phyloP scores from a whole-genome alignment of 352 stramenopile genomes.

The Phytophthora fragariae region DNA sequence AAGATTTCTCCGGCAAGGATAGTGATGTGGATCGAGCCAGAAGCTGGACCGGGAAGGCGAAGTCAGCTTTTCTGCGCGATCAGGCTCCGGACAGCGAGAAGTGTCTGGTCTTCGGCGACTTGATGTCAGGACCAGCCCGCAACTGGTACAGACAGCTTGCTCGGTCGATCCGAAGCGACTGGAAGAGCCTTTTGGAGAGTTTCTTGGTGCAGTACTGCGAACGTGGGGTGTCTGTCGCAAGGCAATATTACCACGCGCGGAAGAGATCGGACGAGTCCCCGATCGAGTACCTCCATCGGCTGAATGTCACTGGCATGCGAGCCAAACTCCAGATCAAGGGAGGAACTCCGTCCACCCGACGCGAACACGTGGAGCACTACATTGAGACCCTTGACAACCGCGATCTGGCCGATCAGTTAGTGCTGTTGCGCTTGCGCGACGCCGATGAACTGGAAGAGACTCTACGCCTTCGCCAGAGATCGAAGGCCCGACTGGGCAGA shows the following conservation, averaged over 20 bases:
- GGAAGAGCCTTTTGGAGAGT: not conserved
- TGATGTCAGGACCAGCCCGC: not conserved
- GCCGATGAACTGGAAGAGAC: not conserved
- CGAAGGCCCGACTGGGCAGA: not conserved
- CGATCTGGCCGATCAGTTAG: not conserved
- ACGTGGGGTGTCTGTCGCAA: not conserved
- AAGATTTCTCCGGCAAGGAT: not conserved
- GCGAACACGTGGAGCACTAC: not conserved
- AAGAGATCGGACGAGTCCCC: not conserved
- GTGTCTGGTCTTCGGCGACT: not conserved
- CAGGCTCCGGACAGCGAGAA: not conserved
- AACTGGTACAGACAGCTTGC: conserved; percentile 1
- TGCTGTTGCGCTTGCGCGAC: not conserved
- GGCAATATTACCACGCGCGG: not conserved
- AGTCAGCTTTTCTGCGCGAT: not conserved
- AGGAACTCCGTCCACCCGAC: not conserved
- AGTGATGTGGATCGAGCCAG: not conserved
- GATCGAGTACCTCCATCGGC: conserved; percentile 1
- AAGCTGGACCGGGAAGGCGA: no score
- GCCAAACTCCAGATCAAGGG: conserved; percentile 1
- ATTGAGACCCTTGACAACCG: not conserved
- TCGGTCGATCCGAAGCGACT: not conserved
- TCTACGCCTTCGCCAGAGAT: not conserved
- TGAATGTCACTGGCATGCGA: conserved; percentile 5
- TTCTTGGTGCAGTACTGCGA: conserved; percentile 5